phyloP scores from a whole-genome alignment of 306 rosid genomes.

The Cucumis hystrix region DNA sequence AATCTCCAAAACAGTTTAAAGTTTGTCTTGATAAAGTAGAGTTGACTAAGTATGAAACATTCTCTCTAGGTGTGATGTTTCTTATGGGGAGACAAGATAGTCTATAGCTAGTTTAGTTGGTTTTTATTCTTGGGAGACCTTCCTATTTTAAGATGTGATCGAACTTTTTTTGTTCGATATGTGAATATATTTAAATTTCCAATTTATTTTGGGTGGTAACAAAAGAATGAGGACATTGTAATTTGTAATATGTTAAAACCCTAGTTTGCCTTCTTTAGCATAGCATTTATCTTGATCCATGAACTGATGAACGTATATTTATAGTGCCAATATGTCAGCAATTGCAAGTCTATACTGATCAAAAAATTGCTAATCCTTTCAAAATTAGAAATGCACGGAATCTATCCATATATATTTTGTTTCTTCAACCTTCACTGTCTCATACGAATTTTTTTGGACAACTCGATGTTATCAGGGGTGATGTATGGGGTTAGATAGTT shows the following conservation, averaged over 20 bases:
- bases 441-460: neutral
- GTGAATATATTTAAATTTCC: neutral
- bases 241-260: neutral
- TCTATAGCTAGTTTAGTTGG: neutral
- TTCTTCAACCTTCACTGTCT: neutral
- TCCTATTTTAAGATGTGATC: neutral
- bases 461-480: neutral
- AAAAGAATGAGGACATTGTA: neutral
- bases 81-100: neutral
- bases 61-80: neutral
- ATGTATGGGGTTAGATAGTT: neutral
- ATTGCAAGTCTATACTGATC: neutral
- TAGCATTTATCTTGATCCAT: neutral
- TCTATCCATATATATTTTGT: neutral
- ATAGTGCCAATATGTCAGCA: neutral
- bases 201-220: neutral
- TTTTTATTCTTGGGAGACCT: neutral
- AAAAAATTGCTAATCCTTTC: neutral
- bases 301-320: neutral
- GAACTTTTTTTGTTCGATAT: neutral
- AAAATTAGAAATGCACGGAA: neutral
- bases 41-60: neutral
- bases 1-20: neutral
- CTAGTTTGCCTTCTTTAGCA: neutral
- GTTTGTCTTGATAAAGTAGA: neutral